These are phyloP conservation scores for Oxyria digyna DNA, from an alignment of 148 eudicot species.

Conservation along the genomic window DNA sequence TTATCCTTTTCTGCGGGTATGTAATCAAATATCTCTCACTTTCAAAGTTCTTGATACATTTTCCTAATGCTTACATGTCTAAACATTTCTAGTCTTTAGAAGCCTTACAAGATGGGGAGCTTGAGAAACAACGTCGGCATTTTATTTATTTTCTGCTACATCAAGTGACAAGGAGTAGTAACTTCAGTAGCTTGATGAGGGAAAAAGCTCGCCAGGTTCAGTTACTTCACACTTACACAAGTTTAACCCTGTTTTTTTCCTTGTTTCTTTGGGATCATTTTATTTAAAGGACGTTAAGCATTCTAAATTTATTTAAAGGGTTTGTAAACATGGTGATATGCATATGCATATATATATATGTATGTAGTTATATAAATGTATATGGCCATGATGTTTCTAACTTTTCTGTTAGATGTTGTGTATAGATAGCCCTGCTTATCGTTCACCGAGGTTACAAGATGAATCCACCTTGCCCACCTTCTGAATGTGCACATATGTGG, in stretches of 20 bases:
- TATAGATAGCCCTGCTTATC: constrained; percentile 88
- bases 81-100: constrained; percentile 66
- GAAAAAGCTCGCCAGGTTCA: constrained; percentile 92
- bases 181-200: constrained; percentile 84
- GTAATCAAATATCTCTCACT: constrained; percentile 11
- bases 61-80: neutral
- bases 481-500: constrained; percentile 98
- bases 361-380: neutral
- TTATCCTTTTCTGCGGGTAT: constrained; percentile 78
- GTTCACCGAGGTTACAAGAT: constrained; percentile 83
- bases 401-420: constrained; percentile 15
- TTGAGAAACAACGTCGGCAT: constrained; percentile 89
- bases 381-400: neutral
- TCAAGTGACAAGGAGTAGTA: constrained; percentile 94
- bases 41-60: neutral
- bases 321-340: neutral
- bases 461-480: constrained; percentile 95
- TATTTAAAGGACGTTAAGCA: neutral
- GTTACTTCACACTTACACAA: neutral
- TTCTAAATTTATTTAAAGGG: neutral
- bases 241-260: neutral
- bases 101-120: constrained; percentile 94
- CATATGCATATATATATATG: neutral
- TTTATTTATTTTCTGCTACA: constrained; percentile 79
- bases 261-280: neutral